phyloP scores from a whole-genome alignment of 169 alveolate genomes.

The Plasmodium malariae region DNA sequence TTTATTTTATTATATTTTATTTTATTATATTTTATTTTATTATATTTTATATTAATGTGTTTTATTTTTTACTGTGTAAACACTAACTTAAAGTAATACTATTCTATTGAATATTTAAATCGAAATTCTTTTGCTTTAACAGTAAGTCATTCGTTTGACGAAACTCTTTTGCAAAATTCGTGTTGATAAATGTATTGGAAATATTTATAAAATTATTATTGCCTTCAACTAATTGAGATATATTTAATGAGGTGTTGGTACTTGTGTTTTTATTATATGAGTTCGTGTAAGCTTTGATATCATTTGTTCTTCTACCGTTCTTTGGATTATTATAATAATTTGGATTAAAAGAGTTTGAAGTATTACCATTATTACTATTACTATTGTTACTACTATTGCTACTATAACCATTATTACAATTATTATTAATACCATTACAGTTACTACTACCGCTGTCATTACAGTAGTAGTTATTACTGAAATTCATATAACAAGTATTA shows the following conservation, averaged over 20 bases:
- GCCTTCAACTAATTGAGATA: constrained; percentile 44
- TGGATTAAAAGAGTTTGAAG: constrained; percentile 11
- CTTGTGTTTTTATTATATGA: constrained; percentile 23
- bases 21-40: too few species aligned
- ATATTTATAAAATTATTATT: constrained; percentile 66
- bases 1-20: too few species aligned
- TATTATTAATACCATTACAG: neutral
- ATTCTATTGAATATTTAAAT: constrained; percentile 6
- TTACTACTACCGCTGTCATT: too few species aligned
- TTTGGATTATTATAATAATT: constrained; percentile 2
- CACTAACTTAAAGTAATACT: constrained; percentile 12
- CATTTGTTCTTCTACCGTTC: constrained; percentile 22
- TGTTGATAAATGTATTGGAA: constrained; percentile 45
- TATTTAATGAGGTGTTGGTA: constrained; percentile 7
- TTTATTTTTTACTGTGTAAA: too few species aligned
- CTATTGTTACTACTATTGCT: neutral
- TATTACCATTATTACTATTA: constrained; percentile 2
- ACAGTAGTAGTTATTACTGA: neutral
- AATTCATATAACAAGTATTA: too few species aligned
- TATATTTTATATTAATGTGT: too few species aligned
- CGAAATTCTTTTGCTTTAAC: constrained; percentile 31
- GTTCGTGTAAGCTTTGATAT: constrained; percentile 8
- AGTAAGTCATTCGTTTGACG: constrained; percentile 32
- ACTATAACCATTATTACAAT: neutral
- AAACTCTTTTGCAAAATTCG: constrained; percentile 24